phyloP scores from a whole-genome alignment of 768 basidiomycete genomes.

The Termitomyces sp. region DNA sequence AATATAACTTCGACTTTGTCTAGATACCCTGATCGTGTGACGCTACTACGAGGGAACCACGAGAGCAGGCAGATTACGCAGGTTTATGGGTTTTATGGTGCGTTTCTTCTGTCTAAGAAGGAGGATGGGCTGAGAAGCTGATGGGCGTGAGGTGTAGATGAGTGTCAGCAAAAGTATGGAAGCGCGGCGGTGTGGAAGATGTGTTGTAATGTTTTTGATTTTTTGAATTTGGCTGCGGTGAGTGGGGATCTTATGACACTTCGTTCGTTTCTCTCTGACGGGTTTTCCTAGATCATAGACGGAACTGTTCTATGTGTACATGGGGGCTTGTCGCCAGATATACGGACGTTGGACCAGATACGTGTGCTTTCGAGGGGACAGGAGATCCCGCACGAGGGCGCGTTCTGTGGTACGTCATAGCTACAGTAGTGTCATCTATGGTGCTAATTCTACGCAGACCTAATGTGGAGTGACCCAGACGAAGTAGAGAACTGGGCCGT shows the following conservation, averaged over 20 bases:
- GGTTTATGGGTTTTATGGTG: slow-evolving; percentile 98
- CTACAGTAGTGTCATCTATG: too few relatives aligned
- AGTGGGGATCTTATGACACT: slow-evolving; percentile 22
- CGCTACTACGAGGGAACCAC: slow-evolving; percentile 91
- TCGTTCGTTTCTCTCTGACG: background rate
- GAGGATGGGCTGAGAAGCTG: background rate
- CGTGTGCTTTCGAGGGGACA: slow-evolving; percentile 91
- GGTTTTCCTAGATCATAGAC: slow-evolving; percentile 80
- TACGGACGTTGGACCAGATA: slow-evolving; percentile 92
- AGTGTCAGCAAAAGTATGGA: slow-evolving; percentile 98
- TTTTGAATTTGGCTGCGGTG: slow-evolving; percentile 91
- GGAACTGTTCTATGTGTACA: slow-evolving; percentile 92
- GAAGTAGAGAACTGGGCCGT: slow-evolving; percentile 97
- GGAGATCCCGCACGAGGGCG: slow-evolving; percentile 98
- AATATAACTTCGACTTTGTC: too few relatives aligned
- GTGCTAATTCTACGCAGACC: slow-evolving; percentile 48
- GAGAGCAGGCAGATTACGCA: slow-evolving; percentile 98
- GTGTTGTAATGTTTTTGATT: slow-evolving; percentile 96
- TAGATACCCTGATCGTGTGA: slow-evolving; percentile 92
- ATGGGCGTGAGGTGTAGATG: slow-evolving; percentile 53
- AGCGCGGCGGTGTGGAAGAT: slow-evolving; percentile 95
- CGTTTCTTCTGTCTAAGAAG: background rate
- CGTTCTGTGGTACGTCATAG: slow-evolving; percentile 75
- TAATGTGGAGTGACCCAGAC: slow-evolving; percentile 99
- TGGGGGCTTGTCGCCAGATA: slow-evolving; percentile 94